Evolutionary conservation across 495 filamentous ascomycete genomes (phyloP), one percentile per base, ranked within the genome.

Genomic region (Xylaria flabelliformis): DNA sequence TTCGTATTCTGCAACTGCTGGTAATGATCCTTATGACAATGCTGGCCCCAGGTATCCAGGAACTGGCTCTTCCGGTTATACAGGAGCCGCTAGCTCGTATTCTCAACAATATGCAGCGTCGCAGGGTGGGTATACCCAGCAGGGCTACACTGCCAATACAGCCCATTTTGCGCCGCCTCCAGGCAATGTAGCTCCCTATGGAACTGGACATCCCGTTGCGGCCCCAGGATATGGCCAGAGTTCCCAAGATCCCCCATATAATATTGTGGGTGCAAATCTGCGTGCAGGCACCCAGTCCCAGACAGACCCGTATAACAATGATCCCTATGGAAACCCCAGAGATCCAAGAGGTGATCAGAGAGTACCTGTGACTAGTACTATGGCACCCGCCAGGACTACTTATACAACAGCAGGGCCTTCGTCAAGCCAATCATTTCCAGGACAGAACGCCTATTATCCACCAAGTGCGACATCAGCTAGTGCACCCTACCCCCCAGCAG

Each of bases 41-140:
- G 75, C 76, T 46, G 73, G 72, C 26, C 79, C 77, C 26, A 77
- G 79, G 74, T 82, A 82, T 66, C 80, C 80, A 73, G 80, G 80
- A 72, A 81, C 74, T 64, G 79, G 79, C 46, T 74, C 78, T 26
- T 72, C 72, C 26, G 79, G 79, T 64, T 82, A 81, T 39, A 80
- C 73, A 17, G 79, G 77, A 74, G 77, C 79, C 67, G 70, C 77
- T 72, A 74, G 71, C 69, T 70, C 75, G 15, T 81, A 80, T 67
- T 67, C 75, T 7, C 79, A 78, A 53, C 77, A 74, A 50, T 79
- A 76, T 76, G 64, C 55, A 67, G 12, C 70, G 1, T 59, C 75
- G 55, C 77, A 76, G 68, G 75, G 77, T 75, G 77, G 77, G 69
- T 79, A 79, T 76, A 66, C 72, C 34, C 77, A 76, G 6, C 77